Conservation (phyloP, 2,329 filamentous ascomycete species). For the Dactylellina parvicollis region DNA sequence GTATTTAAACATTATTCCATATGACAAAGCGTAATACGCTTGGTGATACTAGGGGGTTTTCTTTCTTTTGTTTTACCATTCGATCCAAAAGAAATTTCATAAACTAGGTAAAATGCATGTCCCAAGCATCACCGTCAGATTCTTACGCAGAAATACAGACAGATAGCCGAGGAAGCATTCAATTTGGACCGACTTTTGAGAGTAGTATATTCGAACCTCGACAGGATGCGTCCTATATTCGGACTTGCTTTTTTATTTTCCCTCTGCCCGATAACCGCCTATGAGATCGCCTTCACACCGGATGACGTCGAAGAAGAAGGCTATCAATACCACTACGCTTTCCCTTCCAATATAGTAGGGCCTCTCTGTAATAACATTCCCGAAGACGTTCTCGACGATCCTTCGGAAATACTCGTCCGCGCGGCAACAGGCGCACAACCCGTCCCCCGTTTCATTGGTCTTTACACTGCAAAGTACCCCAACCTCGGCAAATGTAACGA, state of each 20-base stretch:
- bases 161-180: no score
- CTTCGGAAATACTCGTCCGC: constrained; percentile 10
- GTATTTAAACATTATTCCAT: no score
- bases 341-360: not conserved
- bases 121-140: no score
- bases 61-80: no score
- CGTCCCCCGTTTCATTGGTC: constrained; percentile 4
- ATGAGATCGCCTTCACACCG: constrained; percentile 14
- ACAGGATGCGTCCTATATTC: not conserved
- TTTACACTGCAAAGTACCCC: not conserved
- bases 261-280: not conserved
- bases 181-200: no score
- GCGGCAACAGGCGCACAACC: not conserved
- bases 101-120: no score
- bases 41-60: no score
- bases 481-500: constrained; percentile 14
- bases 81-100: no score
- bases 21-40: no score
- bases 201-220: no score
- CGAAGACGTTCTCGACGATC: not conserved
- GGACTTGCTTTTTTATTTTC: not conserved
- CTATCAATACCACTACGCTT: constrained; percentile 17
- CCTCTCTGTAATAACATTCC: constrained; percentile 2
- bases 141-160: no score
- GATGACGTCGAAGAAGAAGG: constrained; percentile 6